Conservation (phyloP, 2,329 filamentous ascomycete species). For the Dactylella cylindrospora region DNA sequence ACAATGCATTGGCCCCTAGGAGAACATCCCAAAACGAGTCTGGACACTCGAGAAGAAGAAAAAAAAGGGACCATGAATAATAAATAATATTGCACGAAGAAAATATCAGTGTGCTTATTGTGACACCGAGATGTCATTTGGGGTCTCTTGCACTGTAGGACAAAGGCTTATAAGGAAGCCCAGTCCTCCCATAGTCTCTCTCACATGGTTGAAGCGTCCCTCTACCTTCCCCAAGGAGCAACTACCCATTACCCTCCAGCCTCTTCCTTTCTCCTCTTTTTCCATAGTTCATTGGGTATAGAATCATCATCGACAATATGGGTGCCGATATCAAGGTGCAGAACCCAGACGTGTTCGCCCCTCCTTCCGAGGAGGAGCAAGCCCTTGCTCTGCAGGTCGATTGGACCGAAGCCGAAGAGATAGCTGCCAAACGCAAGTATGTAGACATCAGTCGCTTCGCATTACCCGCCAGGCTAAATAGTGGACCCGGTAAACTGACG, state of each 20-base stretch:
- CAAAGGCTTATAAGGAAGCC: constrained; percentile 29
- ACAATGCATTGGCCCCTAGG: too few relatives aligned
- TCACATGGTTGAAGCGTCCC: too few relatives aligned
- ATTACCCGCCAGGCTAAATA: constrained; percentile 14
- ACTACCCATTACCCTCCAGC: background rate
- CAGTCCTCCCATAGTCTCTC: constrained; percentile 8
- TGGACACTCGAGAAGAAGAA: too few relatives aligned
- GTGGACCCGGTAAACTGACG: constrained; percentile 1
- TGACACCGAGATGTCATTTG: too few relatives aligned
- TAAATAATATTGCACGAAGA: too few relatives aligned
- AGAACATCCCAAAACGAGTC: too few relatives aligned
- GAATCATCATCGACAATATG: constrained; percentile 11
- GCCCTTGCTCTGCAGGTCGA: constrained; percentile 23
- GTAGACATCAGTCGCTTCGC: constrained; percentile 7
- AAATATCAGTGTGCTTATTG: too few relatives aligned
- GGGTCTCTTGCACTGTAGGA: constrained; percentile 1
- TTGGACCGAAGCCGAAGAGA: constrained; percentile 39
- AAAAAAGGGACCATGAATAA: too few relatives aligned
- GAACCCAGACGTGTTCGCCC: constrained; percentile 25
- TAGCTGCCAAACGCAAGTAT: constrained; percentile 40
- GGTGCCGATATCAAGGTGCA: constrained; percentile 29
- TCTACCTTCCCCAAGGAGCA: constrained; percentile 8
- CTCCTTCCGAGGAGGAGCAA: constrained; percentile 32
- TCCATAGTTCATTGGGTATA: background rate
- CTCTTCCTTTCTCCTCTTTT: background rate